Base-by-base conservation (phyloP, 2,329 filamentous ascomycete genomes). In the Salinomyces thailandicus region DNA sequence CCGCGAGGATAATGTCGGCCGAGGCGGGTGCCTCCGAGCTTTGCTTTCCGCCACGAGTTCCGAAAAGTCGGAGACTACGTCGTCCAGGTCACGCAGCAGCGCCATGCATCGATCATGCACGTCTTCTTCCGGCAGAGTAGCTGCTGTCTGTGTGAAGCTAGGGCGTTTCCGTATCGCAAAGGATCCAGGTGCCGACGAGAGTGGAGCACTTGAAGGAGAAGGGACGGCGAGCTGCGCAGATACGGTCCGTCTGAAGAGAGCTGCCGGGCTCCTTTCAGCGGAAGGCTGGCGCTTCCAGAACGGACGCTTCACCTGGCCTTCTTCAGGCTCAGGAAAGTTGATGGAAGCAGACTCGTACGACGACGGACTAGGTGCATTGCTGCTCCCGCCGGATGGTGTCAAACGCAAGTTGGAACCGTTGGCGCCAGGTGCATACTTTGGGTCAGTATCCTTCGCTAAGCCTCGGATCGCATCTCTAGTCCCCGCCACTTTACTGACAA, bases 261-360 rank as follows among this genome's bases (percentile, higher is more conserved):
- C 66, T 44, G 62, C 57, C 14, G 61, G 61, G 46, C 56, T 64
- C 13, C 49, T 45, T 33, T 55, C 58, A 18, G 40, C 38, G 50
- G 78, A 87, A 1, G 79, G 68, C 61, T 93, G 95, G 32, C 89
- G 77, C 59, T 86, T 93, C 91, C 91, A 98, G 54, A 98, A 96
- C 0, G 85, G 69, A 41, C 77, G 73, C 56, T n/a, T 71, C 85
- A 36, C 85, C 77, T 7, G 52, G 45, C 5, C 52, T 1, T 44
- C 36, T 2, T 59, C 55, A 1, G 51, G 50, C 20, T 59, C 60
- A 39, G 58, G 59, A 9, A 50, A 39, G 18, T 46, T 49, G 13
- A 22, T 73, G 8, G 11, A n/a, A 18, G 15, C 31, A 11, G 44
- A 45, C 5, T 54, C 50, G 29, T 49, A 44, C 14, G 50, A 51